Conservation (phyloP, 768 basidiomycete species). For the Neoboletus magnificus region DNA sequence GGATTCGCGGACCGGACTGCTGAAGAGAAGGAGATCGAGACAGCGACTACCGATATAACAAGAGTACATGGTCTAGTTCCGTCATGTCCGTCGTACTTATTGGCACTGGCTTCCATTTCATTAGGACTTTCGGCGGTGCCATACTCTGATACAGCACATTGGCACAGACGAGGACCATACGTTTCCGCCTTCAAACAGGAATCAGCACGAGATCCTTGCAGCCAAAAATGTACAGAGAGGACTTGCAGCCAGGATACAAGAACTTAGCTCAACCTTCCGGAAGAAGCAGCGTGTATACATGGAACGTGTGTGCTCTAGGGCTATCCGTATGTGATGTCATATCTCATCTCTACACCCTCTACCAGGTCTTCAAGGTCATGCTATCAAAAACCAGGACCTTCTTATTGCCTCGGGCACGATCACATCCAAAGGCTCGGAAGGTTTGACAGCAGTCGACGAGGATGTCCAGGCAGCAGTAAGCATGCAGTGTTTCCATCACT, state of each 20-base stretch:
- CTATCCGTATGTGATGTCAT: slow-evolving; percentile 6
- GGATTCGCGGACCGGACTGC: slow-evolving; percentile 93
- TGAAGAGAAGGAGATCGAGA: slow-evolving; percentile 93
- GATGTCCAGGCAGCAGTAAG: slow-evolving; percentile 84
- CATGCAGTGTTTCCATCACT: slow-evolving; percentile 23
- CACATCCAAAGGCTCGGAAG: slow-evolving; percentile 77
- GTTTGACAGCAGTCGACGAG: slow-evolving; percentile 82
- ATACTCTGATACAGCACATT: slow-evolving; percentile 66
- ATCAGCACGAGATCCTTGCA: slow-evolving; percentile 55
- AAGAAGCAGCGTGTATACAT: slow-evolving; percentile 99
- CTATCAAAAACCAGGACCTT: slow-evolving; percentile 95
- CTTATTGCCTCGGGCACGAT: slow-evolving; percentile 87
- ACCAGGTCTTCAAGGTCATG: slow-evolving; percentile 92
- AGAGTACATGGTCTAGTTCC: slow-evolving; percentile 47
- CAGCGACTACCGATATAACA: slow-evolving; percentile 83
- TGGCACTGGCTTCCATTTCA: slow-evolving; percentile 10
- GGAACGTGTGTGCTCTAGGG: slow-evolving; percentile 70
- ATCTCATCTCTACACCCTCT: slow-evolving; percentile 13
- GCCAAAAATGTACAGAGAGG: slow-evolving; percentile 95
- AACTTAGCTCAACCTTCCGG: slow-evolving; percentile 85
- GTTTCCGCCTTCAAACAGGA: slow-evolving; percentile 55
- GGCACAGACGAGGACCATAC: slow-evolving; percentile 52
- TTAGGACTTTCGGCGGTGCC: slow-evolving; percentile 41
- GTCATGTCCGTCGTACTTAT: not conserved
- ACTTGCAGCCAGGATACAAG: slow-evolving; percentile 94